Conservation (phyloP, 139 green algal species). For the Micromonas commoda region DNA sequence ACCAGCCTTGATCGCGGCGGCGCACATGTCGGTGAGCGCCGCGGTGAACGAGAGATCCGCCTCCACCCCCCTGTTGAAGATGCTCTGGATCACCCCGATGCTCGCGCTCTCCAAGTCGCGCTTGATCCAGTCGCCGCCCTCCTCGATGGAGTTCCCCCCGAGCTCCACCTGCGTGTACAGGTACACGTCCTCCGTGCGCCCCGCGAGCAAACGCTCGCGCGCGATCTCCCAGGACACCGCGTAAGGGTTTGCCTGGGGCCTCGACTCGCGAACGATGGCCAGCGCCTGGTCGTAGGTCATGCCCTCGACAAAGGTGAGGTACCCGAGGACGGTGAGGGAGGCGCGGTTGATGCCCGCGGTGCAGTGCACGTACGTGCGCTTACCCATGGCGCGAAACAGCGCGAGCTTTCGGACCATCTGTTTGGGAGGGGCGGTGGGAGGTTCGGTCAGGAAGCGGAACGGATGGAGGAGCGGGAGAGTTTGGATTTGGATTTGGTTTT, state of each 20-base stretch:
- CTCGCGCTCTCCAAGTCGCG: conserved; percentile 7
- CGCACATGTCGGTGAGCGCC: background rate
- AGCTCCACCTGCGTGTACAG: background rate
- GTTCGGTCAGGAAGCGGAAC: too few relatives aligned
- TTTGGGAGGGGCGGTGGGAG: too few relatives aligned
- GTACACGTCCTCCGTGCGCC: conserved; percentile 9
- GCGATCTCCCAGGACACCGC: conserved; percentile 48
- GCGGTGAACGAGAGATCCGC: background rate
- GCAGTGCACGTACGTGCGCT: conserved; percentile 68
- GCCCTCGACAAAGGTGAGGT: conserved; percentile 60
- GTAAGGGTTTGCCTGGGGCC: conserved; percentile 58
- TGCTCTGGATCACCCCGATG: conserved; percentile 3
- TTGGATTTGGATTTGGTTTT: too few relatives aligned
- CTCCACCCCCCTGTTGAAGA: conserved; percentile 13
- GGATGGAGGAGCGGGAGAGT: too few relatives aligned
- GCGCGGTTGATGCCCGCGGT: conserved; percentile 75
- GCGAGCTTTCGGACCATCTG: conserved; percentile 52
- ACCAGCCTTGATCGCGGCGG: too few relatives aligned
- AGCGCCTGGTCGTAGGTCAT: conserved; percentile 43
- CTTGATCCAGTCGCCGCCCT: conserved; percentile 21
- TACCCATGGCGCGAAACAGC: conserved; percentile 44
- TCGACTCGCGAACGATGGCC: conserved; percentile 35
- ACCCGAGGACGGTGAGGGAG: conserved; percentile 58
- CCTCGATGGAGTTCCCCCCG: background rate
- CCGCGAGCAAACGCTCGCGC: background rate